Evolutionary conservation across 2,329 filamentous ascomycete species (phyloP), one percentile per base, ranked within the genome.

Genomic region (Fusarium udum): DNA sequence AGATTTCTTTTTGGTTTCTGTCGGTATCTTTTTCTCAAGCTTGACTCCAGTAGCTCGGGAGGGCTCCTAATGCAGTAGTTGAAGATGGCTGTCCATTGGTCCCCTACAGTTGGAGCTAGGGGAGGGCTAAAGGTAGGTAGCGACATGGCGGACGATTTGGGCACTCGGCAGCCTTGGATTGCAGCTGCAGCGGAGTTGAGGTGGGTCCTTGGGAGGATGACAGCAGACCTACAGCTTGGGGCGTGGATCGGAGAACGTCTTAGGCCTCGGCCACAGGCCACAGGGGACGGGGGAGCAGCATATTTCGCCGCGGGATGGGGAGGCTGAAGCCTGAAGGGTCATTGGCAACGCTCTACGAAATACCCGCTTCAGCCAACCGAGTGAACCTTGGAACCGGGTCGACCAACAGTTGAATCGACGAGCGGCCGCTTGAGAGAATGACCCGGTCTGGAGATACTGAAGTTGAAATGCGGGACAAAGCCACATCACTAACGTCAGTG

Each of bases 31-130:
- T 53, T 51, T 64, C 32, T 60, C 49, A 37, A 51, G 63, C 51
- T 55, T 66, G n/a, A 53, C 60, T 45, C 69, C 69, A 62, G 53
- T 66, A 59, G 60, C 34, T 60, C 37, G 57, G 62, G 51, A 72
- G 71, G 63, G 63, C 69, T 71, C 69, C 75, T 71, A 63, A 66
- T 56, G 61, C 64, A 31, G 61, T 66, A 67, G 73, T 73, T 64
- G 58, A 67, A 48, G 56, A 51, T 66, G 63, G 56, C 26, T 60
- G 36, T 46, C 69, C 42, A 75, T 75, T 76, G 70, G 74, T 62
- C 48, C 55, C 67, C 34, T 53, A 52, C 39, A 31, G 61, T 48
- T 67, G 60, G 71, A 57, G 64, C 57, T 69, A 39, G 68, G 39
- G 65, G 51, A 55, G 59, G 58, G 52, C 55, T 51, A 61, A 52